Evolutionary conservation across 345 rosid genomes (phyloP).

Genomic region (Carallia pectinifolia): DNA sequence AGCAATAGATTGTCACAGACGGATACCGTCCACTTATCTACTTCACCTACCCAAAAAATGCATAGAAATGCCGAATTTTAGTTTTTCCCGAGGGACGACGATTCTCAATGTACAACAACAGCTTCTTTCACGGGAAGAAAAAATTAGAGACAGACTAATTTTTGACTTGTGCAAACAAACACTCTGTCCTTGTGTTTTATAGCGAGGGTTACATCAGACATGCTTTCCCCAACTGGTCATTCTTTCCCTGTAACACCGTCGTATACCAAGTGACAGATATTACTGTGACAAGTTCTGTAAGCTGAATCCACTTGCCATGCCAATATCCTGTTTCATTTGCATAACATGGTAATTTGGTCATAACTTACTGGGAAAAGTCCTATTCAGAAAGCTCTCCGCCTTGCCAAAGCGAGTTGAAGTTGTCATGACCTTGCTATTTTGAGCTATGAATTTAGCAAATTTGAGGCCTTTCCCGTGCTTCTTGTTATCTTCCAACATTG

Average conservation of each 20-base stretch:
- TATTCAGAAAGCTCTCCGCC: constrained; percentile 31
- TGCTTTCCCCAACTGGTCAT: too few relatives aligned
- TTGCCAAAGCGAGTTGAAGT: constrained; percentile 26
- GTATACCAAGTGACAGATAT: background rate
- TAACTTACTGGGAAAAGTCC: constrained; percentile 53
- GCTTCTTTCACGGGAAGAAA: too few relatives aligned
- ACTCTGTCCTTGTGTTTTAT: too few relatives aligned
- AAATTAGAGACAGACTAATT: too few relatives aligned
- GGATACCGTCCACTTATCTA: too few relatives aligned
- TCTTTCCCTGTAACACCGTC: background rate
- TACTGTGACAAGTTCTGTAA: background rate
- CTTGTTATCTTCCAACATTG: constrained; percentile 38
- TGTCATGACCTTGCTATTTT: constrained; percentile 43
- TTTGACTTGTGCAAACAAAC: too few relatives aligned
- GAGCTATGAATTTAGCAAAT: constrained; percentile 78
- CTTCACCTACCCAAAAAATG: too few relatives aligned
- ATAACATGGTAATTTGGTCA: constrained; percentile 31
- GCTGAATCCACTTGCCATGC: background rate
- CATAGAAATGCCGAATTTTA: too few relatives aligned
- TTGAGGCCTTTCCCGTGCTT: constrained; percentile 66
- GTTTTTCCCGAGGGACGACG: too few relatives aligned
- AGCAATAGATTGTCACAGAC: too few relatives aligned
- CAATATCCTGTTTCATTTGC: background rate
- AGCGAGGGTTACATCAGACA: too few relatives aligned
- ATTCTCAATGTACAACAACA: too few relatives aligned